Conservation (phyloP, 108 stramenopile species). For the Epithemia pelagica region DNA sequence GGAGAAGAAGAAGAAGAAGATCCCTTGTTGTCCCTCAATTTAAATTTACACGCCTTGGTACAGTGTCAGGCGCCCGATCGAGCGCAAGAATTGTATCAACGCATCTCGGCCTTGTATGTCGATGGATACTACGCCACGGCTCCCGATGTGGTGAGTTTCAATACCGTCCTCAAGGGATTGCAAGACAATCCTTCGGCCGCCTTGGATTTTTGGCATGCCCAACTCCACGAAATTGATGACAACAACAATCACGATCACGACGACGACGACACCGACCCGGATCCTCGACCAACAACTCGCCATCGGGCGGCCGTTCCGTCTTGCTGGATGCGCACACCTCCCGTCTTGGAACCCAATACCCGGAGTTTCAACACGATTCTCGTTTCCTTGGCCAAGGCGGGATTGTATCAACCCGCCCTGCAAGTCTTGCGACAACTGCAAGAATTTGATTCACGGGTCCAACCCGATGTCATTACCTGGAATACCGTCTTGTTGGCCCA, state of each 20-base stretch:
- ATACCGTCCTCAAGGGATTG: slow-evolving; percentile 72
- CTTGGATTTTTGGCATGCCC: slow-evolving; percentile 11
- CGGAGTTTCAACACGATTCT: slow-evolving; percentile 51
- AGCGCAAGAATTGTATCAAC: slow-evolving; percentile 59
- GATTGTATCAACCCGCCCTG: slow-evolving; percentile 15
- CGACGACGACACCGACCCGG: neutral
- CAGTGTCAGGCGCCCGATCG: slow-evolving; percentile 44
- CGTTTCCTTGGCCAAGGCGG: slow-evolving; percentile 37
- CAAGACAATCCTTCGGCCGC: slow-evolving; percentile 13
- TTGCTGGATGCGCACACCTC: too few species aligned
- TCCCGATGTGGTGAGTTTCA: slow-evolving; percentile 51
- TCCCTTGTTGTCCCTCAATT: slow-evolving; percentile 60
- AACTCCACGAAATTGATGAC: too few species aligned
- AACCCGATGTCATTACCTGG: slow-evolving; percentile 56
- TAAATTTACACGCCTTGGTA: slow-evolving; percentile 65
- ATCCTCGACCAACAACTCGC: neutral
- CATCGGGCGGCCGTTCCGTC: too few species aligned
- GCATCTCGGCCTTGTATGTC: slow-evolving; percentile 51
- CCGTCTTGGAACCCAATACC: neutral
- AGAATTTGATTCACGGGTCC: slow-evolving; percentile 8
- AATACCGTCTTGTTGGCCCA: slow-evolving; percentile 56
- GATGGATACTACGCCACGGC: slow-evolving; percentile 68
- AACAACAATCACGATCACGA: too few species aligned
- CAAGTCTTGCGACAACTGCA: slow-evolving; percentile 32
- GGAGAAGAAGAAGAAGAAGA: too few species aligned